A percentile compares a stretch with the other conserved stretches of the same genome.
Conservation (phyloP, 179 eudicot genomes). For the Silene noctiflora region DNA sequence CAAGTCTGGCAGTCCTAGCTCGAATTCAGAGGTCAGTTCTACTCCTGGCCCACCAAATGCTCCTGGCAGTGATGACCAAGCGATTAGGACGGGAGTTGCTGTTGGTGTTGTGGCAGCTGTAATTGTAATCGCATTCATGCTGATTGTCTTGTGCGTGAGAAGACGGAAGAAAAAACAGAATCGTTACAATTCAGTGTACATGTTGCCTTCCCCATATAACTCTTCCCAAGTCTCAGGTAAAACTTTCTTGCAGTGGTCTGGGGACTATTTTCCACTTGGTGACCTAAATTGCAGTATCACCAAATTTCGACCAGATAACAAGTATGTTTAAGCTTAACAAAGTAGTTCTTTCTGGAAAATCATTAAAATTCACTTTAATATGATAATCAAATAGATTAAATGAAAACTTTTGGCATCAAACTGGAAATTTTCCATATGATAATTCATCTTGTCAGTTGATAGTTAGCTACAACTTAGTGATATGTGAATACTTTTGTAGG, state of each 20-base stretch:
- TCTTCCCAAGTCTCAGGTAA: constrained; percentile 74
- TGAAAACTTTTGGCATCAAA: too few relatives aligned
- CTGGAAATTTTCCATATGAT: not conserved
- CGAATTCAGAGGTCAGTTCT: constrained; percentile 23
- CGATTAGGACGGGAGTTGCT: constrained; percentile 41
- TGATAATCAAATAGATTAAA: too few relatives aligned
- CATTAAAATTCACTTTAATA: too few relatives aligned
- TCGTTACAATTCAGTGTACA: constrained; percentile 40
- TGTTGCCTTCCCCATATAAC: constrained; percentile 62
- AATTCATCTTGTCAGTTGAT: not conserved
- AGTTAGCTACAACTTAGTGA: not conserved
- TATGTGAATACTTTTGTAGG: constrained; percentile 37
- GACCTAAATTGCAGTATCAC: too few relatives aligned
- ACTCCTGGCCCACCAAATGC: not conserved
- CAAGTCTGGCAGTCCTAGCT: constrained; percentile 31
- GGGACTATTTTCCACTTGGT: too few relatives aligned
- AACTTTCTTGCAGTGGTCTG: constrained; percentile 3
- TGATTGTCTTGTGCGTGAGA: constrained; percentile 47
- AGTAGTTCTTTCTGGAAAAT: too few relatives aligned
- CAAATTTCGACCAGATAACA: too few relatives aligned
- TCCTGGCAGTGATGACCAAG: constrained; percentile 12
- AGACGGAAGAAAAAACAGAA: constrained; percentile 51
- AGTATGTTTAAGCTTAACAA: too few relatives aligned
- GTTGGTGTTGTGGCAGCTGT: constrained; percentile 57
- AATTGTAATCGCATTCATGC: constrained; percentile 44